Base-by-base conservation (phyloP, 1,284 basidiomycete genomes). In the Trichosporon ovoides region DNA sequence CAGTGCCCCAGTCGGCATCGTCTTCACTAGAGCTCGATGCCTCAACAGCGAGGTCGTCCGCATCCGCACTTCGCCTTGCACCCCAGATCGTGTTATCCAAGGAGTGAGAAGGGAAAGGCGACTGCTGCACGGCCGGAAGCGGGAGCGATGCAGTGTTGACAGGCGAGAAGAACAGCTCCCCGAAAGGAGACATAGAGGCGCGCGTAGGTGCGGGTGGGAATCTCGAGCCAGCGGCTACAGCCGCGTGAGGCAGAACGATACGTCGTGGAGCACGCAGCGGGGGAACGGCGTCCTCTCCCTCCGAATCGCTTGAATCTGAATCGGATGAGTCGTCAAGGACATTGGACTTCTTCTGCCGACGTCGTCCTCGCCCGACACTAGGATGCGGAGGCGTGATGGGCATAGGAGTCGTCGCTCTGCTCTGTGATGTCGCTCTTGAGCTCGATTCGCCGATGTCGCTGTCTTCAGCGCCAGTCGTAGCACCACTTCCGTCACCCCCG, bases 11-110 rank as follows among this genome's bases (percentile, higher is more conserved):
- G 16, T 72, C 72, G 14, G 63, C 35, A 18, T 71, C 69, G 35
- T 76, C 74, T 48, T 73, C 74, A 28, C 68, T 70, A 60, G 69
- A 72, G 24, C 70, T 71, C 56, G 66, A 69, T 46, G 71, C 65
- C 35, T 67, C 58, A 13, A 63, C 57, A 18, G 59, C 53, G 38
- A 64, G 43, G 1, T 55, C 55, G 18, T 69, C 69, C 16, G 63
- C 36, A 19, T 59, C 61, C 33, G 38, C 50, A 38, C 55, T 60
- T 31, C 55, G 62, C 3, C 71, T 65, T 3, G 66, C 70, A 4
- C 63, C 67, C 74, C 74, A 76, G 20, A 66, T 70, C 13, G 74
- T 73, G 58, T 76, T 76, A 60, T 76, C 74, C 19, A 76, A 67
- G 9, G 72, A 73, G 57, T 76, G 74, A 14, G 66, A 70, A 2